These are phyloP conservation scores for Nakataea oryzae DNA, from an alignment of 2,329 filamentous ascomycete genomes.

Conservation along the genomic window DNA sequence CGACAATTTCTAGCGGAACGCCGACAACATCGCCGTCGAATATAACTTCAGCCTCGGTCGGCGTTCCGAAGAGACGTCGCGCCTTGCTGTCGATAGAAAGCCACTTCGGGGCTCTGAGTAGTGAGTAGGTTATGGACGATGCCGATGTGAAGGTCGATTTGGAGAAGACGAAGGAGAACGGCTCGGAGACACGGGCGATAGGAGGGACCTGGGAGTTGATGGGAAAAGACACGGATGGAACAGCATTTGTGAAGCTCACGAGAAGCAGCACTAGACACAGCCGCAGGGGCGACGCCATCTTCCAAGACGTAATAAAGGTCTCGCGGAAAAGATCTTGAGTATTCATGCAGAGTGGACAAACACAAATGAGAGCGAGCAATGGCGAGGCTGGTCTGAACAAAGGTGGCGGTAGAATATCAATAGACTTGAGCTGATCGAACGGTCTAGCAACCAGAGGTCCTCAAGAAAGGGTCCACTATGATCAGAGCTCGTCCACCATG, in stretches of 20 bases:
- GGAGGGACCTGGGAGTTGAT: conserved; percentile 79
- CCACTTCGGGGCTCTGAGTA: conserved; percentile 61
- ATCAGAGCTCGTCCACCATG: background rate
- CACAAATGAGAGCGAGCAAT: background rate
- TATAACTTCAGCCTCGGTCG: conserved; percentile 38
- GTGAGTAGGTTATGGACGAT: conserved; percentile 51
- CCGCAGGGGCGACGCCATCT: conserved; percentile 1
- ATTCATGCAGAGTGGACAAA: background rate
- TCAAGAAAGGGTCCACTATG: background rate
- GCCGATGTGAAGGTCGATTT: conserved; percentile 61
- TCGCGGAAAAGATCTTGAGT: background rate
- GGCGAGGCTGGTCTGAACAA: background rate
- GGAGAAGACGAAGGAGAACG: conserved; percentile 64
- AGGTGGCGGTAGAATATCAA: background rate
- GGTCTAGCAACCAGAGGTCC: background rate
- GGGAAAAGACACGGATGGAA: conserved; percentile 50
- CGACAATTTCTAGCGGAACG: conserved; percentile 54
- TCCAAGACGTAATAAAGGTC: background rate
- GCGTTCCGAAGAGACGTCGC: conserved; percentile 62
- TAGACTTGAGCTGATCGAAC: background rate
- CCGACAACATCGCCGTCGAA: conserved; percentile 41
- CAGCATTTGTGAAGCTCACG: conserved; percentile 18
- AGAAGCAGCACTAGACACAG: conserved; percentile 19
- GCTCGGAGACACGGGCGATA: conserved; percentile 57
- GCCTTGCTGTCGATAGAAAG: conserved; percentile 56